These are phyloP conservation scores for Primulina huaijiensis DNA, from an alignment of 257 asterid genomes.

Conservation along the genomic window DNA sequence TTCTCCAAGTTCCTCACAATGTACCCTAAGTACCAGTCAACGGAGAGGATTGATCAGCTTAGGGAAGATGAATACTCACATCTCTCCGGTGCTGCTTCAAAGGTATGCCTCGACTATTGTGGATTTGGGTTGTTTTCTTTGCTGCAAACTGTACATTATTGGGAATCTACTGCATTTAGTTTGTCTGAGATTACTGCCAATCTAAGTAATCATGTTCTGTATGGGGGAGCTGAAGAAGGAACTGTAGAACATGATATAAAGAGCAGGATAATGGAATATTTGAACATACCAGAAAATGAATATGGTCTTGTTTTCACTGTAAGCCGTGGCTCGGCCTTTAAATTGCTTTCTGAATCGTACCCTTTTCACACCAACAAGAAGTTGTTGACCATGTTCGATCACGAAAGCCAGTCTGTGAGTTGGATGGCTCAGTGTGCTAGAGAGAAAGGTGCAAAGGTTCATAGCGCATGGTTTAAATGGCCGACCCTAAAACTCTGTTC, in stretches of 20 bases:
- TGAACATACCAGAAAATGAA: constrained; percentile 92
- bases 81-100: constrained; percentile 54
- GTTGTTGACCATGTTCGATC: constrained; percentile 95
- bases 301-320: constrained; percentile 97
- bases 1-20: constrained; percentile 78
- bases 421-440: constrained; percentile 97
- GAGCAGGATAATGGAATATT: constrained; percentile 84
- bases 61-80: constrained; percentile 85
- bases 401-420: constrained; percentile 92
- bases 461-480: constrained; percentile 98
- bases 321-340: constrained; percentile 97
- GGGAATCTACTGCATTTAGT: constrained; percentile 95
- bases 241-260: constrained; percentile 85
- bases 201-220: constrained; percentile 92
- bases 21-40: constrained; percentile 82
- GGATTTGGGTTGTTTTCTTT: constrained; percentile 97
- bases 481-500: constrained; percentile 94
- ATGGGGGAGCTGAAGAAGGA: constrained; percentile 89
- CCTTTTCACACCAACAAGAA: constrained; percentile 95
- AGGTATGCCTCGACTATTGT: constrained; percentile 96
- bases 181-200: constrained; percentile 95
- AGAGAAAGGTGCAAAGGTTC: constrained; percentile 94
- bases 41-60: constrained; percentile 89
- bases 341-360: constrained; percentile 84
- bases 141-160: constrained; percentile 86